phyloP scores from a whole-genome alignment of 306 rosid genomes.

The Macrotyloma uniflorum region DNA sequence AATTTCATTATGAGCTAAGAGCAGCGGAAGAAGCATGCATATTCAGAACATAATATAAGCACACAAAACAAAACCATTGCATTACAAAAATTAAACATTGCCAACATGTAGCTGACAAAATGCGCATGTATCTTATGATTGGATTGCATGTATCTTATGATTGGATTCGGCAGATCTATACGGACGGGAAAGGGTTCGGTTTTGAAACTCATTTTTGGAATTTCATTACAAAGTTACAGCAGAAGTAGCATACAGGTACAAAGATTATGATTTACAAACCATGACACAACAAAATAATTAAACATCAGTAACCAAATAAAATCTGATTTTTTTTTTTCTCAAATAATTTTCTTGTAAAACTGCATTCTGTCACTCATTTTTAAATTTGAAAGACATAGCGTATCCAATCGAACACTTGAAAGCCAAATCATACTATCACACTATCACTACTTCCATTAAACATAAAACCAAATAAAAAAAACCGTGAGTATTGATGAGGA shows the following conservation, averaged over 20 bases:
- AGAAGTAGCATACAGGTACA: not conserved
- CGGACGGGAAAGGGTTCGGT: too few relatives aligned
- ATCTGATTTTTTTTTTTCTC: too few relatives aligned
- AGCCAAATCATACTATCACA: not conserved
- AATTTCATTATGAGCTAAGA: not conserved
- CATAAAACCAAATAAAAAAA: conserved; percentile 17
- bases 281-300: too few relatives aligned
- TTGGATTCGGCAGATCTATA: not conserved
- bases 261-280: not conserved
- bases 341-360: not conserved
- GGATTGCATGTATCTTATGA: conserved; percentile 7
- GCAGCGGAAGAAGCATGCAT: not conserved
- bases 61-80: not conserved
- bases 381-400: too few relatives aligned
- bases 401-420: not conserved
- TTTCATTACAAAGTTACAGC: not conserved
- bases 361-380: too few relatives aligned
- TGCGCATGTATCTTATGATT: conserved; percentile 1
- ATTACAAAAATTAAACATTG: not conserved
- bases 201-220: not conserved
- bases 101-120: too few relatives aligned
- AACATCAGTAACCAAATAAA: too few relatives aligned
- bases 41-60: not conserved
- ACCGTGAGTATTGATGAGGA: not conserved
- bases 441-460: conserved; percentile 27